Base-by-base conservation (phyloP, 495 filamentous ascomycete genomes). In the Tuber magnatum region DNA sequence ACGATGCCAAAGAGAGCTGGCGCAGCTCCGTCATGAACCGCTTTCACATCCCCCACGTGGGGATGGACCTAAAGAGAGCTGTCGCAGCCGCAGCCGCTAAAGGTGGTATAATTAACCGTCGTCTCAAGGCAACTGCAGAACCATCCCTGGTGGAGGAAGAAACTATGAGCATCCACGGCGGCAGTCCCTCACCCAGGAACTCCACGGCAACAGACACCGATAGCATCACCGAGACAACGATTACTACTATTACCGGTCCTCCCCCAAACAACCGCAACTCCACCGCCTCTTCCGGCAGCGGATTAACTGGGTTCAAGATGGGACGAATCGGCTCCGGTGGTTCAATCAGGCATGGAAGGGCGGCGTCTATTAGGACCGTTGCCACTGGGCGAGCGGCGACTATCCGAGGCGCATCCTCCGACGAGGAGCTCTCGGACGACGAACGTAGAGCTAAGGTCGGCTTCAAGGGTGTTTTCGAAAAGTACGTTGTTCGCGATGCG, bases 401-500 rank as follows among this genome's bases (percentile, higher is more conserved):
- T 32, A 24, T 71, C 70, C 20, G 65, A 46, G 22, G 38, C 3
- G 51, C 72, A 22, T 68, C 72, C 72, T 73, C 73, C 7, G 65
- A 74, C 32, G 38, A 51, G 28, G 42, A 71, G 42, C 16, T 46
- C 68, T 7, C 39, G 51, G 16, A 70, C 43, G 68, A 68, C 56
- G 44, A 68, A n/a, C 51, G 41, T 39, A 43, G 68, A 32, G 56
- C 16, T 10, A 48, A 42, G 12, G 61, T 70, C 12, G 16, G 77
- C 24, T 75, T 79, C 35, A 79, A 79, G 51, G 77, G 70, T 48
- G 76, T 79, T 22, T 79, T 79, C 72, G 77, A 69, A 14, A 75
- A 74, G 70, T 78, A 76, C 69, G 71, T 76, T 51, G 68, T 69
- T n/a, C 74, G 75, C 40, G 76, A 78, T 48, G 20, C 72, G 4